Evolutionary conservation across 1,139 yeast genomes (phyloP).

Genomic region (Cylindricascospora bacillispora): DNA sequence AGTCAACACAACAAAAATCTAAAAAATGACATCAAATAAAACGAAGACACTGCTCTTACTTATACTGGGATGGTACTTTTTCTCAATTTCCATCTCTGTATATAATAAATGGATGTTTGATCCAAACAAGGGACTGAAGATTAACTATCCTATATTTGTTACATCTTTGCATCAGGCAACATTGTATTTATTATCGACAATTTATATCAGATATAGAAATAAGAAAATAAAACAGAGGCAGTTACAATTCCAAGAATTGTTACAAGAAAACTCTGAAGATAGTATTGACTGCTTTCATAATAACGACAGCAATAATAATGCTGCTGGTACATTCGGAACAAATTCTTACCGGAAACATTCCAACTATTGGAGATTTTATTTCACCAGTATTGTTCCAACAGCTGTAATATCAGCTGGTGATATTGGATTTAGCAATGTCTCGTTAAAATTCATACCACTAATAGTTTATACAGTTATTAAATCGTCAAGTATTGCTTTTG

Average conservation of each 20-base stretch:
- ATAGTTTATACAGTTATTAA: constrained; percentile 89
- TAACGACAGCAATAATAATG: neutral
- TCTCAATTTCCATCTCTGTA: constrained; percentile 65
- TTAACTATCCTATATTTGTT: constrained; percentile 70
- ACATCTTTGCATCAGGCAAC: constrained; percentile 79
- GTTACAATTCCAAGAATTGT: neutral
- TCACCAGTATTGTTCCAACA: constrained; percentile 62
- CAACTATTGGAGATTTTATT: constrained; percentile 27
- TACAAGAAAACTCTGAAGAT: neutral
- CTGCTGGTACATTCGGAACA: too few species aligned
- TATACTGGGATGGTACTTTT: constrained; percentile 37
- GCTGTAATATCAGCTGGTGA: constrained; percentile 85
- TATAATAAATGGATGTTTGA: constrained; percentile 99
- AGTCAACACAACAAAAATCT: too few species aligned
- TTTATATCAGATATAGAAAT: constrained; percentile 12
- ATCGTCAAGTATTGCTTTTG: constrained; percentile 77
- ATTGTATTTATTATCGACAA: constrained; percentile 30
- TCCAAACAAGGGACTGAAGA: constrained; percentile 43
- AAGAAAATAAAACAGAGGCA: constrained; percentile 4
- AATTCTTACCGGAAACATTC: too few species aligned
- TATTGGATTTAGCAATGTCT: constrained; percentile 82
- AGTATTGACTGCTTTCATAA: too few species aligned
- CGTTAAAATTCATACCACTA: constrained; percentile 65
- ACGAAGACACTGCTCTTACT: constrained; percentile 2
- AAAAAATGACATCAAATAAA: too few species aligned